Base-by-base conservation (phyloP, 495 filamentous ascomycete species). In the Immersiella caudata region DNA sequence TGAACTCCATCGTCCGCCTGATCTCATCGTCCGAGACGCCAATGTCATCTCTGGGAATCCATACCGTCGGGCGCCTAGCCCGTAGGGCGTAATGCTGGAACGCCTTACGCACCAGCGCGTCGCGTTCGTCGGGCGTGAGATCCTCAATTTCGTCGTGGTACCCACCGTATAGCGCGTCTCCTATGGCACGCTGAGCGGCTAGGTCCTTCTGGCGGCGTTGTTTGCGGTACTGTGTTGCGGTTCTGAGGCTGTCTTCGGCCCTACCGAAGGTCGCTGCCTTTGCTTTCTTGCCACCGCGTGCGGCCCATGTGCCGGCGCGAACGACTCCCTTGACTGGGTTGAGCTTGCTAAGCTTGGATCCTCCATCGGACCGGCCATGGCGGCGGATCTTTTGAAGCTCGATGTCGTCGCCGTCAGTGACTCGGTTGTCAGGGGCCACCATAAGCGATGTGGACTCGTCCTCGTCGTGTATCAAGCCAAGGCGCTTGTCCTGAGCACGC, bases 11-110 rank as follows among this genome's bases (percentile, higher is more conserved):
- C 18, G 93, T 97, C 54, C 92, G 81, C 72, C 80, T 83, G 21
- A 99, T 87, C 78, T 98, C 95, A 70, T 99, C 96, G 72, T 97
- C 93, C 66, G 90, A 91, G 35, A 99, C 86, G 1, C 95, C 95
- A 3, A 98, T 74, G 70, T 95, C 91, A 74, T 99, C 95, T 46
- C 93, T 86, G 9, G 95, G 95, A 55, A 99, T 94, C 95, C 95
- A 98, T 55, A 98, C 87, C 12, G 91, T 91, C 0, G 95, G 95
- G 33, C 93, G 83, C 62, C 91, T 89, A 12, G 96, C 91, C 50
- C 94, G 87, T 22, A 97, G 81, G 5, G 95, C 95, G 56, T 90
- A 87, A 74, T 99, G 95, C 80, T 93, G 90, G 79, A 98, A 99
- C 21, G 94, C 93, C 62, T 91, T 89, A 65, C 90, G 89, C 9